Evolutionary conservation across 2,329 filamentous ascomycete species (phyloP).

Genomic region (Cylindrodendrum hubeiense): DNA sequence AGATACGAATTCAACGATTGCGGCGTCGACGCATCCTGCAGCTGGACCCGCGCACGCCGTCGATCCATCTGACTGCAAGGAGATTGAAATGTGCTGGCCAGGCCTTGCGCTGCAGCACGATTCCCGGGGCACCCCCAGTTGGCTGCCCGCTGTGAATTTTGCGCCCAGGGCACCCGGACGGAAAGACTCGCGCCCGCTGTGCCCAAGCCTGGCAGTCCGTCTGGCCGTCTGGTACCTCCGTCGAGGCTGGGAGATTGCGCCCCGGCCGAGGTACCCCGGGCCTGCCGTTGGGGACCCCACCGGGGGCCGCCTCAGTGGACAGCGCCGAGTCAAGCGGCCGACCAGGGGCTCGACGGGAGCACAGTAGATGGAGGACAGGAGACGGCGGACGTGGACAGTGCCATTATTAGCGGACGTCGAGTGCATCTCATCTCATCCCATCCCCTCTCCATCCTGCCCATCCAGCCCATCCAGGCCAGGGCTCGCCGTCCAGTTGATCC

Average conservation of each 20-base stretch:
- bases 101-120: slow-evolving; percentile 6
- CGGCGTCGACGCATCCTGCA: slow-evolving; percentile 18
- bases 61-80: slow-evolving; percentile 21
- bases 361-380: slow-evolving; percentile 10
- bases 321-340: slow-evolving; percentile 40
- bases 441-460: slow-evolving; percentile 8
- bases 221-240: slow-evolving; percentile 32
- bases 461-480: slow-evolving; percentile 16
- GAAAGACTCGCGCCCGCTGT: slow-evolving; percentile 10
- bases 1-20: not conserved
- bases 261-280: slow-evolving; percentile 38
- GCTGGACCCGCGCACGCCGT: slow-evolving; percentile 3
- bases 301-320: slow-evolving; percentile 34
- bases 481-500: slow-evolving; percentile 11
- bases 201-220: slow-evolving; percentile 16
- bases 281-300: slow-evolving; percentile 40
- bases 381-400: slow-evolving; percentile 18
- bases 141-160: not conserved
- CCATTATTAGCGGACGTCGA: slow-evolving; percentile 22
- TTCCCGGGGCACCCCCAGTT: slow-evolving; percentile 5
- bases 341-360: slow-evolving; percentile 9
- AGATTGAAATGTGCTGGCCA: slow-evolving; percentile 19
- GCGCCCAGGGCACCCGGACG: not conserved
- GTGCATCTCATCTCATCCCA: slow-evolving; percentile 26
- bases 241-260: slow-evolving; percentile 43